These are phyloP conservation scores for Eruca vesicaria DNA, from an alignment of 441 rosid species.

Conservation along the genomic window DNA sequence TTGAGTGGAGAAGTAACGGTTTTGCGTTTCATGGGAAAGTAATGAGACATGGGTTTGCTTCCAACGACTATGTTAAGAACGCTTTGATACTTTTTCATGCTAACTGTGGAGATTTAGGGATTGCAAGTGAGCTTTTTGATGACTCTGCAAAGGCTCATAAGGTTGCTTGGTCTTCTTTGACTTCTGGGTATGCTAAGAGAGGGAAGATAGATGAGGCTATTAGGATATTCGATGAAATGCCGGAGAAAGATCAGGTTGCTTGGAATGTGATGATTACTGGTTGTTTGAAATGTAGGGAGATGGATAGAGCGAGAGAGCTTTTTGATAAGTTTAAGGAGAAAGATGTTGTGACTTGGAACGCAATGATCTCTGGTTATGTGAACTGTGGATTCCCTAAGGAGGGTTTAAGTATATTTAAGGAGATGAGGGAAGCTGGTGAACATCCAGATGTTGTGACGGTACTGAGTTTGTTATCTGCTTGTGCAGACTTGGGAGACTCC, in stretches of 20 bases:
- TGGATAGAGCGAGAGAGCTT: constrained; percentile 52
- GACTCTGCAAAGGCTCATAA: constrained; percentile 48
- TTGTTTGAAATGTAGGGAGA: constrained; percentile 46
- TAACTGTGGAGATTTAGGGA: constrained; percentile 61
- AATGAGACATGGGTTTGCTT: constrained; percentile 57
- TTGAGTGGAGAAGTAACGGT: constrained; percentile 55
- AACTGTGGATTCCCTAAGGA: constrained; percentile 37
- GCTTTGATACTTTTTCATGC: constrained; percentile 70
- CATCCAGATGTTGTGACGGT: constrained; percentile 58
- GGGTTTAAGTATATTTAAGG: constrained; percentile 53
- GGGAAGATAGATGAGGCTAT: constrained; percentile 49
- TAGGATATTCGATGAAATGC: constrained; percentile 56
- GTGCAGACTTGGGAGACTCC: constrained; percentile 53
- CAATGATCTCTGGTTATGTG: constrained; percentile 58
- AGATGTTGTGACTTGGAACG: constrained; percentile 70
- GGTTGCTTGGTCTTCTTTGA: constrained; percentile 68
- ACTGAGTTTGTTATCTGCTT: constrained; percentile 59
- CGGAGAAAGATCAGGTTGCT: constrained; percentile 58
- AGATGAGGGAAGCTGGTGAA: constrained; percentile 54
- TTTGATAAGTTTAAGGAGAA: constrained; percentile 47
- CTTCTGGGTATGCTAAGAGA: constrained; percentile 64
- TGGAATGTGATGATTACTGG: constrained; percentile 74
- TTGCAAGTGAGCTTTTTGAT: constrained; percentile 51
- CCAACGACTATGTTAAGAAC: constrained; percentile 60
- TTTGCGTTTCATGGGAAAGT: constrained; percentile 66